Percentiles rank a stretch among this genome's conserved stretches.
These are phyloP conservation scores for Leccinum subtestaceum DNA, from an alignment of 768 basidiomycete genomes.

Conservation along the genomic window DNA sequence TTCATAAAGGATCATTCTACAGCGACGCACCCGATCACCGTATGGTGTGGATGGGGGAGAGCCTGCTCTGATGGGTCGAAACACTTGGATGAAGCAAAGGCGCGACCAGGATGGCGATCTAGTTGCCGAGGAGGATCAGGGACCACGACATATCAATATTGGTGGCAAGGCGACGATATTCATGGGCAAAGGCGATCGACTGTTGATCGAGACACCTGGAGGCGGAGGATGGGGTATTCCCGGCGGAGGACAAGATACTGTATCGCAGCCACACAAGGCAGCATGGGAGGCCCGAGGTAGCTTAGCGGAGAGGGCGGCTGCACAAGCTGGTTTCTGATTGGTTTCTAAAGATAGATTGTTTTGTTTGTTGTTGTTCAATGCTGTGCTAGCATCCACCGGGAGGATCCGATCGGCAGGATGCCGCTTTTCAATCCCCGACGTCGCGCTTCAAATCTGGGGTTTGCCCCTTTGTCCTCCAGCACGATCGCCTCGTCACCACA, in stretches of 20 bases:
- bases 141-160: slow-evolving; percentile 70
- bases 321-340: slow-evolving; percentile 56
- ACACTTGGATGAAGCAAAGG: slow-evolving; percentile 82
- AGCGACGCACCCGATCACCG: slow-evolving; percentile 83
- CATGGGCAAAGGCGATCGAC: slow-evolving; percentile 84
- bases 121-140: slow-evolving; percentile 34
- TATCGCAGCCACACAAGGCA: slow-evolving; percentile 29
- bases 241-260: slow-evolving; percentile 10
- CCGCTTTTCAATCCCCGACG: no score
- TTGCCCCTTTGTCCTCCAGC: no score
- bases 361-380: background rate
- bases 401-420: no score
- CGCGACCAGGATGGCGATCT: slow-evolving; percentile 68
- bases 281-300: slow-evolving; percentile 74
- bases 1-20: background rate
- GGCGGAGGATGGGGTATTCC: slow-evolving; percentile 80
- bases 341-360: background rate
- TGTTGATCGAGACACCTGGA: slow-evolving; percentile 86
- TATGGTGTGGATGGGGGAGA: slow-evolving; percentile 85
- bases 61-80: slow-evolving; percentile 67
- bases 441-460: no score
- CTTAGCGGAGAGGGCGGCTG: slow-evolving; percentile 58
- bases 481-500: no score
- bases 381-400: no score
- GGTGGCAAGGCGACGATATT: slow-evolving; percentile 85